Base-by-base conservation (phyloP, 345 rosid genomes). In the Eutrema heterophyllum region DNA sequence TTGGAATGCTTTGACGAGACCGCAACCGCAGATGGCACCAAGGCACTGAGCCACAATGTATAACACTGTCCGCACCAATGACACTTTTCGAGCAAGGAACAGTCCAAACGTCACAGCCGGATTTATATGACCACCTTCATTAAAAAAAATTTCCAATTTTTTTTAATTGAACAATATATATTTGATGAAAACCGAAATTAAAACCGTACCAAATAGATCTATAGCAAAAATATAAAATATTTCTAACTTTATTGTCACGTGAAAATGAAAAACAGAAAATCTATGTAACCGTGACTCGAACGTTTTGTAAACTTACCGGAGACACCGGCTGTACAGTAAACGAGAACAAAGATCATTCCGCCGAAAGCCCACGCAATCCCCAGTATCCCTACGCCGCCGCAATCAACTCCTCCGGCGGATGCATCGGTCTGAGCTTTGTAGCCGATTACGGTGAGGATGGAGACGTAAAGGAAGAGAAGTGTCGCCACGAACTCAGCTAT, bases 281-380 rank as follows among this genome's bases (percentile, higher is more conserved):
- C 6, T 41, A 41, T 41, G 64, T 51, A 16, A 30, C 11, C 68
- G 63, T 68, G 68, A 60, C 64, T 32, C 30, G 16, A 68, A 68
- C 74, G 70, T 76, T 75, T 35, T 10, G n/a, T 15, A 73, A 14
- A 62, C 86, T 48, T 51, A 92, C 97, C 96, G 38, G 96, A 92
- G 75, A 90, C 84, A 69, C 96, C 98, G 5, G 96, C 95, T 4
- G 96, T 90, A 84, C 96, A 92, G 84, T 92, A 92, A 74, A 92
- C 96, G 45, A 92, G 98, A 54, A 92, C 80, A 55, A 92, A 92
- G 72, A 92, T 92, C 96, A 92, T 92, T 84, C 98, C 98, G 65
- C 98, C 98, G 2, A 92, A 90, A 57, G 98, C 94, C 98, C 96
- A 89, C 36, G 98, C 96, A 32, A 92, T 92, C 21, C 98, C 98